Conservation (phyloP, 345 rosid species). For the Acer campestre region DNA sequence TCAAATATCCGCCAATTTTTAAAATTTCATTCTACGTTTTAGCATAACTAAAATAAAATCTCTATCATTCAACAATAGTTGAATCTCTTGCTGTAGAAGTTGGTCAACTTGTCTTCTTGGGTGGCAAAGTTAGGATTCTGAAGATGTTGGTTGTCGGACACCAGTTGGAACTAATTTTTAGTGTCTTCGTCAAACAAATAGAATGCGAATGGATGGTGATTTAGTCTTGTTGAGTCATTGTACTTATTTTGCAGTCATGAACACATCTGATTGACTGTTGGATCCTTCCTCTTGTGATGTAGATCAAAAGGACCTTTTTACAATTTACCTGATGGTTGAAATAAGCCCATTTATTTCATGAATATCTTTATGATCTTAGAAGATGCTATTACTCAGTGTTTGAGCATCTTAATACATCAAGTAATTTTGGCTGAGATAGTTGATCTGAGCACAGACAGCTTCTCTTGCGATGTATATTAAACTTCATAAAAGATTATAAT, state of each 20-base stretch:
- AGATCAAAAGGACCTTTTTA: background rate
- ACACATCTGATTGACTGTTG: background rate
- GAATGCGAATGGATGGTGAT: background rate
- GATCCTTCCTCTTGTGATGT: background rate
- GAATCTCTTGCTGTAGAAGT: background rate
- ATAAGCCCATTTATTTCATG: background rate
- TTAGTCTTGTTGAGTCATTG: background rate
- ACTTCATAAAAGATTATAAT: background rate
- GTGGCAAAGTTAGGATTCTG: background rate
- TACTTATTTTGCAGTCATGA: background rate
- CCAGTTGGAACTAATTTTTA: background rate
- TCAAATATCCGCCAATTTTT: background rate
- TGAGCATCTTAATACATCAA: background rate
- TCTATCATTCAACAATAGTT: no score
- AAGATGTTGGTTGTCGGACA: background rate
- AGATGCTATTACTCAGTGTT: slow-evolving; percentile 22
- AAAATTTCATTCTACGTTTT: background rate
- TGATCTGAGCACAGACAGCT: background rate
- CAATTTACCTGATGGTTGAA: background rate
- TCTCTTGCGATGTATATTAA: background rate
- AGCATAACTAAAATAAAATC: background rate
- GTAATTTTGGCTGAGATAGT: background rate
- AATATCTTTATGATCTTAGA: background rate
- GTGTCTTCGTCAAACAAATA: background rate
- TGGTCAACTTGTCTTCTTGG: background rate